Percentiles rank a stretch among this genome's conserved stretches.
These are phyloP conservation scores for Magnolia officinalis DNA, from an alignment of 164 flowering plant species.

Conservation along the genomic window DNA sequence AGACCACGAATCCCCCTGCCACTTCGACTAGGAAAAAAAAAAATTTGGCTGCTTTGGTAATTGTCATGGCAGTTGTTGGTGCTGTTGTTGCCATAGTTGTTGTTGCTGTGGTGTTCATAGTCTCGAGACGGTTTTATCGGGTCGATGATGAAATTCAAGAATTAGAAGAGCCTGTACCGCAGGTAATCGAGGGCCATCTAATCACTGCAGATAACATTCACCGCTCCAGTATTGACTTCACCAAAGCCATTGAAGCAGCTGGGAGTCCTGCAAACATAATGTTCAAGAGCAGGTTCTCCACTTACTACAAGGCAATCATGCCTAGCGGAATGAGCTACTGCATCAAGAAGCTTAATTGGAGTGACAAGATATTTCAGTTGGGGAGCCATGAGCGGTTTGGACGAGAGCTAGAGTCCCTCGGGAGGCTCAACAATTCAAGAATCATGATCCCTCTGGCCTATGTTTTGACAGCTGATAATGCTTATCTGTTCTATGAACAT, in stretches of 20 bases:
- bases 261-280: slow-evolving; percentile 34
- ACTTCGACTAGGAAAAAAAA: slow-evolving; percentile 19
- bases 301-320: slow-evolving; percentile 64
- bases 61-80: slow-evolving; percentile 26
- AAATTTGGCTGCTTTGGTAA: slow-evolving; percentile 19
- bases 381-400: slow-evolving; percentile 56
- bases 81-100: slow-evolving; percentile 28
- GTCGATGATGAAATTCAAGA: slow-evolving; percentile 27
- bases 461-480: slow-evolving; percentile 50
- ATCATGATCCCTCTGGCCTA: slow-evolving; percentile 75
- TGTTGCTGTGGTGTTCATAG: slow-evolving; percentile 16
- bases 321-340: slow-evolving; percentile 59
- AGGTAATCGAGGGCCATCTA: slow-evolving; percentile 37
- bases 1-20: neutral
- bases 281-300: slow-evolving; percentile 59
- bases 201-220: slow-evolving; percentile 49
- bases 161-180: slow-evolving; percentile 29
- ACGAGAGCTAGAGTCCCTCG: slow-evolving; percentile 51
- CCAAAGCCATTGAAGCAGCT: slow-evolving; percentile 54
- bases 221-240: slow-evolving; percentile 47
- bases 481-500: slow-evolving; percentile 62
- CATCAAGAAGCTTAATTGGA: slow-evolving; percentile 74
- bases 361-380: slow-evolving; percentile 56
- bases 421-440: slow-evolving; percentile 57
- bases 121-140: slow-evolving; percentile 37